Base-by-base conservation (phyloP, 2,329 filamentous ascomycete species). In the Emergomyces africanus region DNA sequence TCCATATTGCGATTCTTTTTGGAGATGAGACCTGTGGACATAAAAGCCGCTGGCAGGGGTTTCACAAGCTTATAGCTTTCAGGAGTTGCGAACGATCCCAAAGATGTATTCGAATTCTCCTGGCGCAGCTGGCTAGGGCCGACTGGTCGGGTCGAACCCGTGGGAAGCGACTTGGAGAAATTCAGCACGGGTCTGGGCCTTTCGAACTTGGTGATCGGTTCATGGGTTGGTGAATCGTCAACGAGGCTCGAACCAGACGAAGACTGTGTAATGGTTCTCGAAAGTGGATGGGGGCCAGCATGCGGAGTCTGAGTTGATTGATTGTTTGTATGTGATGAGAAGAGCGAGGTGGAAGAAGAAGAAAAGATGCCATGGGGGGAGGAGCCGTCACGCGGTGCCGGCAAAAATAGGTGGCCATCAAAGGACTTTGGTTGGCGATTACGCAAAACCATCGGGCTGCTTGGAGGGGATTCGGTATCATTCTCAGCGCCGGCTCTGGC, bases 11-110 rank as follows among this genome's bases (percentile, higher is more conserved):
- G 86, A 68, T 94, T 95, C 72, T 95, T 89, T 76, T 99, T 99
- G 12, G 94, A 96, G 58, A 99, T 87, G 33, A 99, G 78, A 1
- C 92, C 91, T 0, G 94, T 97, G 1, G 94, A 97, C 79, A 90
- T 90, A 74, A 96, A 96, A 6, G 90, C 90, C 46, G 88, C 85
- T 37, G 88, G 86, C 59, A 88, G 81, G 25, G 91, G 87, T 68
- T 86, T 90, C 8, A 84, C 87, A 56, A 83, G 78, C 72, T 89
- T 91, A 74, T 88, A 94, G 58, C 82, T 83, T 58, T 86, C 81
- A 0, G 89, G 89, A 0, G 89, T 95, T 37, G 86, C 85, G 64
- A 89, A 85, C 4, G 78, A 79, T 23, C 78, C 79, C 1, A 76
- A 71, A 2, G 77, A 76, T 14, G 71, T 72, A n/a, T 71, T 76